phyloP scores from a whole-genome alignment of 208 protist genomes.

The Zelonia costaricensis region DNA sequence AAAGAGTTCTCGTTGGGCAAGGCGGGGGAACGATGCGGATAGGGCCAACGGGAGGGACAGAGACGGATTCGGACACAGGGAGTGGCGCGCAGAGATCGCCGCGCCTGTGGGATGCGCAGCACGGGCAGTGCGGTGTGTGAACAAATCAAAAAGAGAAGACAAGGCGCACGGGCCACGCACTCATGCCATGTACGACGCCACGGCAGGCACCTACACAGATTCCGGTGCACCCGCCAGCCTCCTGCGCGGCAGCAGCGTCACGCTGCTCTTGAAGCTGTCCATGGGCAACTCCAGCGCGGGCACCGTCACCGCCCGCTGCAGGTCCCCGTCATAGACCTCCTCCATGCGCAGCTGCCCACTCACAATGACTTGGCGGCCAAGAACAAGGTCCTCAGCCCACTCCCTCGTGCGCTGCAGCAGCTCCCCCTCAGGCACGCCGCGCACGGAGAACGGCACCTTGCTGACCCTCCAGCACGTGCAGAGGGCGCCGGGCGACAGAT shows the following conservation, averaged over 20 bases:
- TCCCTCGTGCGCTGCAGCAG: slow-evolving; percentile 19
- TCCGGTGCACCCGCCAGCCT: too few species aligned
- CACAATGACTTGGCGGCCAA: slow-evolving; percentile 37
- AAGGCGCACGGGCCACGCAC: too few species aligned
- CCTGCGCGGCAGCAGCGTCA: neutral
- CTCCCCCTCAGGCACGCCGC: neutral
- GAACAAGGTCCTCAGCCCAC: slow-evolving; percentile 18
- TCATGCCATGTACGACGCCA: too few species aligned
- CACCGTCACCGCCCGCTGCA: slow-evolving; percentile 39
- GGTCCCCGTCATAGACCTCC: slow-evolving; percentile 42
- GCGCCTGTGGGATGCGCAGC: too few species aligned
- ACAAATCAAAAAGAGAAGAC: too few species aligned
- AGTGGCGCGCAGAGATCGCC: too few species aligned
- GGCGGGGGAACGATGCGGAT: too few species aligned
- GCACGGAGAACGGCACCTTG: neutral
- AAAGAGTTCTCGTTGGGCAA: too few species aligned
- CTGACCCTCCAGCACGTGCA: slow-evolving; percentile 8
- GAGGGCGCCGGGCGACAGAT: slow-evolving; percentile 20
- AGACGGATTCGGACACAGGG: too few species aligned
- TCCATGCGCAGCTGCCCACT: slow-evolving; percentile 57
- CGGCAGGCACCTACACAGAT: too few species aligned
- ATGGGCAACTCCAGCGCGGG: slow-evolving; percentile 40
- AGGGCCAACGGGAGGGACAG: too few species aligned
- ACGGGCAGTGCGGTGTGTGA: too few species aligned
- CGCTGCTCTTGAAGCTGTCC: slow-evolving; percentile 21